A percentile compares a stretch with the other conserved stretches of the same genome.
Evolutionary conservation across 345 rosid species (phyloP).

Genomic region (Moricandia arvensis): DNA sequence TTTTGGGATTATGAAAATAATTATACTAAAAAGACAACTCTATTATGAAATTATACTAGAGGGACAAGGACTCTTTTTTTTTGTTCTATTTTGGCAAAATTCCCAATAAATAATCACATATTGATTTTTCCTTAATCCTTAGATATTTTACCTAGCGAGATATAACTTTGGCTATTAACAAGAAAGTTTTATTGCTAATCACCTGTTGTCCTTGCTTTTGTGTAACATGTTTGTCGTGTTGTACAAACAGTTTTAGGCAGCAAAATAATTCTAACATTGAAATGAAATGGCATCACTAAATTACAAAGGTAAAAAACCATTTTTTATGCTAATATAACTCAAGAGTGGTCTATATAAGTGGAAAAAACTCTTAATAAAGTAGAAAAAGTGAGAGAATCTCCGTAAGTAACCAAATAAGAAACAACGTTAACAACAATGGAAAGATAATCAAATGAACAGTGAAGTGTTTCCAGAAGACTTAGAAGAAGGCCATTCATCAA

Average conservation of each 20-base stretch:
- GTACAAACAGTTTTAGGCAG: neutral
- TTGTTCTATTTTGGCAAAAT: too few species aligned
- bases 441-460: slow-evolving; percentile 27
- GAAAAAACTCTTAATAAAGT: neutral
- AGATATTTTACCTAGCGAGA: too few species aligned
- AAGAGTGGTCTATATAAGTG: neutral
- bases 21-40: too few species aligned
- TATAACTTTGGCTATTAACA: too few species aligned
- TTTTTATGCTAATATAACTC: neutral
- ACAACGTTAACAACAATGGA: neutral
- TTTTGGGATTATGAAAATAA: too few species aligned
- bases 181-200: too few species aligned
- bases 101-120: too few species aligned
- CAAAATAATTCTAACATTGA: neutral
- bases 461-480: slow-evolving; percentile 29
- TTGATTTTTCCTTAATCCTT: too few species aligned
- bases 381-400: neutral
- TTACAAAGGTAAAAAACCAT: neutral
- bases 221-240: neutral
- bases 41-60: too few species aligned
- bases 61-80: too few species aligned
- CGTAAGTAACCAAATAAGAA: slow-evolving; percentile 7
- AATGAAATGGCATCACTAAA: neutral
- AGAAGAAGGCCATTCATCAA: slow-evolving; percentile 78
- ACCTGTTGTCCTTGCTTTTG: neutral